Conservation (phyloP, 805 yeast genomes). For the Candida argentea region DNA sequence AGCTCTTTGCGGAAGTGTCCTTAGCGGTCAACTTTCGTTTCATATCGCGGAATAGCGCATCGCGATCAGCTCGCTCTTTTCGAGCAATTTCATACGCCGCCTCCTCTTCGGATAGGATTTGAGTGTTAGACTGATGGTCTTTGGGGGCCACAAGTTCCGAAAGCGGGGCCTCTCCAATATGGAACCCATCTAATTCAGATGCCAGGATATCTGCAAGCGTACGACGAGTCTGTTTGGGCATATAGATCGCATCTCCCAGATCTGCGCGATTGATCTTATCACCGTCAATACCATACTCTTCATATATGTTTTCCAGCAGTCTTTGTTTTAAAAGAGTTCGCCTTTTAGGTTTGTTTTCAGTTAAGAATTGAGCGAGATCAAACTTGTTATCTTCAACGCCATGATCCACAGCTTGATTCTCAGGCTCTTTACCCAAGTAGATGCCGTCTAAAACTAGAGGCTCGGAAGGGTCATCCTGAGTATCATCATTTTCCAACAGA, state of each 20-base stretch:
- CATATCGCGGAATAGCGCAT: conserved; percentile 18
- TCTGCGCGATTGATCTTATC: conserved; percentile 15
- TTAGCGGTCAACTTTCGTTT: conserved; percentile 16
- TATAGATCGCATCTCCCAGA: conserved; percentile 18
- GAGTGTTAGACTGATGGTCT: conserved; percentile 3
- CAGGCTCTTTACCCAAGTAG: conserved; percentile 21
- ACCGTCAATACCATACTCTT: conserved; percentile 29
- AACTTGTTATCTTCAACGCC: conserved; percentile 10
- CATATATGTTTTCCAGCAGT: conserved; percentile 21
- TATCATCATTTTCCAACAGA: conserved; percentile 11
- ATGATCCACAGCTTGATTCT: conserved; percentile 2
- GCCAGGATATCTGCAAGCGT: conserved; percentile 16
- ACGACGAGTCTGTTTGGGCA: conserved; percentile 9
- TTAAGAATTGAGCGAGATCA: conserved; percentile 13
- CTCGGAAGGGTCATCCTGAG: background rate
- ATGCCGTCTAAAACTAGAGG: conserved; percentile 19
- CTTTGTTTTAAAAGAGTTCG: conserved; percentile 22
- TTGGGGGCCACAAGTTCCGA: conserved; percentile 5
- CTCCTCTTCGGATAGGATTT: conserved; percentile 19
- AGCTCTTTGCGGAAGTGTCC: conserved; percentile 1
- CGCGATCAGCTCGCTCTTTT: conserved; percentile 15
- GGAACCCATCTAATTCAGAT: conserved; percentile 24
- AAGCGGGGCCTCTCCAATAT: conserved; percentile 18
- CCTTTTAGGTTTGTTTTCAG: conserved; percentile 9
- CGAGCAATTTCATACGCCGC: conserved; percentile 14